Evolutionary conservation across 192 early-diverging fungal species (phyloP), one percentile per base, ranked within the genome.

Genomic region (Haplosporangium gracile): DNA sequence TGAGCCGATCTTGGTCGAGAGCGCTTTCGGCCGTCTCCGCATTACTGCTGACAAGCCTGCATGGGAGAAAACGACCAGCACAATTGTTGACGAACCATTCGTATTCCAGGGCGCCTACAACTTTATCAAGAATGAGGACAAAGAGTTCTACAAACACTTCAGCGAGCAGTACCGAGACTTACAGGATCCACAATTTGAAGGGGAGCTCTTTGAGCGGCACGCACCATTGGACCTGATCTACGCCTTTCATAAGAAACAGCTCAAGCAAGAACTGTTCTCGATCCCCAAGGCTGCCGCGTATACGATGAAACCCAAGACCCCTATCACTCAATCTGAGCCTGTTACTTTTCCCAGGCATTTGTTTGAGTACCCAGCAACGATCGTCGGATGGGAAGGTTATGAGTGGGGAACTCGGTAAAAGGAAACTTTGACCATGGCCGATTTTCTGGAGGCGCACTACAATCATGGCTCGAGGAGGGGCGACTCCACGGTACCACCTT

Each of bases 401-500:
- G 82, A 76, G 57, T 72, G 77, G 77, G 74, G 69, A 68, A 43
- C 43, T 72, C 82, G 74, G 22, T 60, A 72, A 74, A 85, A 72
- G 38, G 49, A 71, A 0, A 68, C 65, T 0, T 26, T 85, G 72
- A 85, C 82, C 34, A 79, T 79, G 82, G 10, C 51, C 74, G 77
- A 85, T 55, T 85, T 85, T 76, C 8, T 79, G 74, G 82, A 85
- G 77, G 82, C 77, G 68, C 82, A 85, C 36, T 85, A 85, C 74
- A 76, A 45, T 29, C 47, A 85, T 79, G 69, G n/a, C 77, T 84
- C 82, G 68, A 84, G 55, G 65, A 84, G 43, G 6, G 77, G 63
- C 34, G 74, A 57, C 69, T 84, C 24, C 45, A 24, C 1, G 43
- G 73, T 76, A 68, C 77, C 82, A 72, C 82, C 77, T 26, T 79